Evolutionary conservation across 2,329 filamentous ascomycete genomes (phyloP).

Genomic region (Falciphora oryzae): DNA sequence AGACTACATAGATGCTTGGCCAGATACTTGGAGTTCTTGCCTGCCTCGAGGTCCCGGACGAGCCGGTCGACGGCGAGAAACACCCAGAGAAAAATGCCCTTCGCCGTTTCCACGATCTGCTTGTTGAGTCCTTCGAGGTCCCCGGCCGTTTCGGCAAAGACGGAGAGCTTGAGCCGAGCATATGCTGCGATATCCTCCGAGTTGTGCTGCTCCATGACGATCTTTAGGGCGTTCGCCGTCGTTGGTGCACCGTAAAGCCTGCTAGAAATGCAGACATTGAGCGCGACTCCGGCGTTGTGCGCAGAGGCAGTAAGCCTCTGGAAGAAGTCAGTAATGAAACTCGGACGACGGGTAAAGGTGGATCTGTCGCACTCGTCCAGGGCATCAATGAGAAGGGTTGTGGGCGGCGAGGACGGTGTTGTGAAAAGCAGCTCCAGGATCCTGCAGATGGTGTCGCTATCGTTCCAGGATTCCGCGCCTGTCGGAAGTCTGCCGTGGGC

Average conservation of each 20-base stretch:
- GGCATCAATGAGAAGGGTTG: not conserved
- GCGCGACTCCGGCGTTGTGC: not conserved
- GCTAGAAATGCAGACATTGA: conserved; percentile 1
- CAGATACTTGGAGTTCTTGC: too few species aligned
- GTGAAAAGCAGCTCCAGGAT: not conserved
- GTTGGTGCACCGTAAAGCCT: not conserved
- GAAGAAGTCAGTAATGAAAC: not conserved
- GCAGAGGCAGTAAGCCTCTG: not conserved
- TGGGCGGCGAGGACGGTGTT: too few species aligned
- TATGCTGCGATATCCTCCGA: not conserved
- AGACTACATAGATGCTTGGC: too few species aligned
- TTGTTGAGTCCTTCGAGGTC: too few species aligned
- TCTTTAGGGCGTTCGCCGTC: not conserved
- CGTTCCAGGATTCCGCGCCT: too few species aligned
- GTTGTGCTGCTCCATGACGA: not conserved
- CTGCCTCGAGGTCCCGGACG: too few species aligned
- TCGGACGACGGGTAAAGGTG: too few species aligned
- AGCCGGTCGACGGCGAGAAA: too few species aligned
- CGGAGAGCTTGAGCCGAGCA: not conserved
- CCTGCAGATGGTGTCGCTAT: not conserved
- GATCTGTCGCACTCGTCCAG: not conserved
- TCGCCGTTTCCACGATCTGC: too few species aligned
- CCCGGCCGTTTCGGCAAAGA: not conserved
- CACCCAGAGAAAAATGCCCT: too few species aligned
- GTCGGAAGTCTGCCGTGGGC: not conserved